Evolutionary conservation across 306 rosid genomes (phyloP).

Genomic region (Styphnolobium japonicum): DNA sequence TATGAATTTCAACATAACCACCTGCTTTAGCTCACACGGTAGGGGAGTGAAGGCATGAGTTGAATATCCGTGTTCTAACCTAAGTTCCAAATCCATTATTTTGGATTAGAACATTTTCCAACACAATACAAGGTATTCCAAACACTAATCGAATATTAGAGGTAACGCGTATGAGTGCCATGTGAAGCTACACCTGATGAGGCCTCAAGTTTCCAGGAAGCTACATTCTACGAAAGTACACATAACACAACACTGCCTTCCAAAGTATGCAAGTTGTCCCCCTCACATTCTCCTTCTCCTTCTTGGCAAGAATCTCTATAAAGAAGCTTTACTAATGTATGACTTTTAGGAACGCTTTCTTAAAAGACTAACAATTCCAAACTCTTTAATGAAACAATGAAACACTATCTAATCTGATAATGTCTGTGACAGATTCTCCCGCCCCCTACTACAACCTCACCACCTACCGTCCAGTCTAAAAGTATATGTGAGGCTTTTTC

Average conservation of each 20-base stretch:
- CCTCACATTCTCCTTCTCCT: slow-evolving; percentile 14
- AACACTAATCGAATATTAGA: background rate
- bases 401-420: slow-evolving; percentile 16
- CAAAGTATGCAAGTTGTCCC: slow-evolving; percentile 32
- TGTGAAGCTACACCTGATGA: background rate
- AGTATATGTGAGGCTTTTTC: slow-evolving; percentile 29
- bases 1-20: background rate
- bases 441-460: slow-evolving; percentile 27
- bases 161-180: background rate
- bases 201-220: background rate
- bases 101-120: too few species aligned
- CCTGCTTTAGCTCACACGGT: background rate
- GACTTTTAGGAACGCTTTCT: slow-evolving; percentile 36
- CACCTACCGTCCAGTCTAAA: slow-evolving; percentile 17
- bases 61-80: background rate
- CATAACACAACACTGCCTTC: slow-evolving; percentile 14
- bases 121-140: background rate
- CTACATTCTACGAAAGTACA: background rate
- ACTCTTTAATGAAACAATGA: slow-evolving; percentile 15
- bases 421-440: slow-evolving; percentile 35
- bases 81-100: too few species aligned
- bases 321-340: slow-evolving; percentile 15
- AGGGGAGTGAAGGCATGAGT: background rate
- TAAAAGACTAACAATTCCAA: slow-evolving; percentile 29
- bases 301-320: slow-evolving; percentile 27